Base-by-base conservation (phyloP, 768 basidiomycete genomes). In the Cyclocybe cylindracea region DNA sequence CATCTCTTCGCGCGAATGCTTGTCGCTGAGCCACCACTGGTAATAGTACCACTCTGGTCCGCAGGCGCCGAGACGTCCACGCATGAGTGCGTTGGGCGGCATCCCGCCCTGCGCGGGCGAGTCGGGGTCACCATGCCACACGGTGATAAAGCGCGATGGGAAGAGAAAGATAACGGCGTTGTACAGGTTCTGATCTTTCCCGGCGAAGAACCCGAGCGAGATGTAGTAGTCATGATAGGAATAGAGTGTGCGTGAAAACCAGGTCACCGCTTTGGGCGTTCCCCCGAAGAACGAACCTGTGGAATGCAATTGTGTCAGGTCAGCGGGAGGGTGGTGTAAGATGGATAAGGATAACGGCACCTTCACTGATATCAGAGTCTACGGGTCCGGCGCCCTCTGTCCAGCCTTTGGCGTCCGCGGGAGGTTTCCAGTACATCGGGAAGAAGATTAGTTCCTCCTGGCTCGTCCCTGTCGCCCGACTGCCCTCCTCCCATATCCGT, bases 251-350 rank as follows among this genome's bases (percentile, higher is more conserved):
- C 62, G 49, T 0, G 70, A 60, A 65, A 70, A 83, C 80, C 79
- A 82, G 5, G 67, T 55, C 19, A 83, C 63, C 0, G 78, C 70
- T 7, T 57, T 38, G 2, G 75, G 76, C 0, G 73, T 61, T 7
- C 81, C 80, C 7, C 83, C 83, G 50, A 84, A 84, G 60, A 83
- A 83, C 0, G 82, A 80, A 13, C 79, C 82, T 82, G 16, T 7
- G 42, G 7, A 34, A 44, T 16, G 32, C 10, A 19, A 34, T n/a
- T n/a, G n/a, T n/a, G n/a, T n/a, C 45, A 14, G 2, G 24, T 24
- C 24, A 24, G 19, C n/a, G n/a, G 18, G 18, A 9, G 10, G 14
- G 1, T 7, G 4, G 16, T 10, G 44, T 7, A 44, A 37, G n/a
- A 14, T 35, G 24, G n/a, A 11, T 18, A 37, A 24, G 24, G 24